Conservation (phyloP, 169 alveolate genomes). For the Plasmodium malariae region DNA sequence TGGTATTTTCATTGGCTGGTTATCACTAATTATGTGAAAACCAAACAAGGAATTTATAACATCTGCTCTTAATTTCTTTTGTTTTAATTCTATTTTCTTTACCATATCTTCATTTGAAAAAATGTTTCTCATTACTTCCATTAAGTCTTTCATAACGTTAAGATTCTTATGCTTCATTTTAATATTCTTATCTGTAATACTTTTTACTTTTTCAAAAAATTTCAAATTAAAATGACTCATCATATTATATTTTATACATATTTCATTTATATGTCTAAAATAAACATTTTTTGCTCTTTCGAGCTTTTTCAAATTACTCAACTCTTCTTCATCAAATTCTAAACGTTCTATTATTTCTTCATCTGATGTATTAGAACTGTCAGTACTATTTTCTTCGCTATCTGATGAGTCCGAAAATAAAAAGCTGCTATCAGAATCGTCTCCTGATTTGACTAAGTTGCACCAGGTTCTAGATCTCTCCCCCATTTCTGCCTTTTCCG, state of each 20-base stretch:
- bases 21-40: slow-evolving; percentile 50
- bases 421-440: slow-evolving; percentile 37
- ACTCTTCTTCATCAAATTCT: slow-evolving; percentile 6
- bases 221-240: slow-evolving; percentile 7
- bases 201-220: slow-evolving; percentile 18
- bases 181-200: not conserved
- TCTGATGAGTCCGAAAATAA: slow-evolving; percentile 29
- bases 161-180: not conserved
- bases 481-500: not conserved
- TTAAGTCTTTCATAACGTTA: not conserved
- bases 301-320: slow-evolving; percentile 7
- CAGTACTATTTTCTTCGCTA: not conserved
- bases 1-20: slow-evolving; percentile 54
- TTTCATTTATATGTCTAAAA: slow-evolving; percentile 17
- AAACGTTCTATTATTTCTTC: not conserved
- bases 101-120: slow-evolving; percentile 19
- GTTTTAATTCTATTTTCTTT: slow-evolving; percentile 13
- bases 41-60: slow-evolving; percentile 64
- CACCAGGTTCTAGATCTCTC: not conserved
- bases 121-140: not conserved
- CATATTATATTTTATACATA: slow-evolving; percentile 7
- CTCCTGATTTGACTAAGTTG: not conserved
- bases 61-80: slow-evolving; percentile 33
- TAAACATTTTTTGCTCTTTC: slow-evolving; percentile 49
- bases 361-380: slow-evolving; percentile 18